phyloP scores from a whole-genome alignment of 129 eudicot species.

The Helianthus annuus region DNA sequence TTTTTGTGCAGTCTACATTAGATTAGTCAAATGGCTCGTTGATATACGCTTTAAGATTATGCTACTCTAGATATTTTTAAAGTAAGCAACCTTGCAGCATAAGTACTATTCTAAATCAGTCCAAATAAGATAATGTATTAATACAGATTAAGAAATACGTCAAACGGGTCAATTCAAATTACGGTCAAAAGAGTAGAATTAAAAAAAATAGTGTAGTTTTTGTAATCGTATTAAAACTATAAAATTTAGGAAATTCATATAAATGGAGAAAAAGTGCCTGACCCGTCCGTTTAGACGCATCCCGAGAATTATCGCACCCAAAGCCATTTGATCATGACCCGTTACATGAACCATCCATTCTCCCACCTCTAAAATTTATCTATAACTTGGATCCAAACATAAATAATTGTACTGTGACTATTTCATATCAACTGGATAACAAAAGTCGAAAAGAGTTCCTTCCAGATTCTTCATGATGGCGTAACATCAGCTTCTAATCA shows the following conservation, averaged over 20 bases:
- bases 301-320: background rate
- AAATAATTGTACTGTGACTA: slow-evolving; percentile 1
- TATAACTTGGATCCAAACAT: background rate
- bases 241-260: background rate
- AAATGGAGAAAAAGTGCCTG: background rate
- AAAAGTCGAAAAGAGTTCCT: slow-evolving; percentile 18
- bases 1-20: slow-evolving; percentile 14
- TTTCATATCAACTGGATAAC: slow-evolving; percentile 7
- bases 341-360: background rate
- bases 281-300: background rate
- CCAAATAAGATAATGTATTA: slow-evolving; percentile 8
- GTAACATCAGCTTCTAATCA: slow-evolving; percentile 13
- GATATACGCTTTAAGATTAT: slow-evolving; percentile 11
- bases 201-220: background rate
- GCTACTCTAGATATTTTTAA: slow-evolving; percentile 12
- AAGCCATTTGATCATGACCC: background rate
- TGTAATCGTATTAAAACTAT: background rate
- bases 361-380: background rate
- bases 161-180: background rate
- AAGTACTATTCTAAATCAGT: slow-evolving; percentile 14
- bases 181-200: background rate
- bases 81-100: slow-evolving; percentile 13
- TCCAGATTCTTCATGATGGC: slow-evolving; percentile 21
- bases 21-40: slow-evolving; percentile 23
- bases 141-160: slow-evolving; percentile 7